Evolutionary conservation across 2,329 filamentous ascomycete genomes (phyloP).

Genomic region (Fonsecaea pedrosoi): DNA sequence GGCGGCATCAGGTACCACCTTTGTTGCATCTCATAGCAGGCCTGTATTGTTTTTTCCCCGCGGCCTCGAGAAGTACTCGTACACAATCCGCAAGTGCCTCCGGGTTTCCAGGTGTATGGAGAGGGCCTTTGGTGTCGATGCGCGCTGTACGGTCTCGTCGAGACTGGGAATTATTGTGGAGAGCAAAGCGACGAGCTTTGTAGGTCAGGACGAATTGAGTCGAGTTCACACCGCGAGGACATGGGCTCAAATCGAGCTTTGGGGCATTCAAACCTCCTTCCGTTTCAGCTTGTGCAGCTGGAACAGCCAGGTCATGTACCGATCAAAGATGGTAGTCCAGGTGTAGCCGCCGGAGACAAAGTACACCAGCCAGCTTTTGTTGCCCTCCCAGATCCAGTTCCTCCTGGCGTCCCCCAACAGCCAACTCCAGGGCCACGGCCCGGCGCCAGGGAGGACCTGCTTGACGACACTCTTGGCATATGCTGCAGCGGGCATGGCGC

Average conservation of each 20-base stretch:
- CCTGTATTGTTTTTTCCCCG: background rate
- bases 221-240: background rate
- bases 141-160: too few relatives aligned
- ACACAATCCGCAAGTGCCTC: too few relatives aligned
- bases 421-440: conserved; percentile 38
- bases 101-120: too few relatives aligned
- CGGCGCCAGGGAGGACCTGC: conserved; percentile 36
- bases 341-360: conserved; percentile 32
- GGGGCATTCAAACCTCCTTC: conserved; percentile 5
- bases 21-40: too few relatives aligned
- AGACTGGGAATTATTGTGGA: background rate
- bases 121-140: too few relatives aligned
- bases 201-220: background rate
- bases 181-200: background rate
- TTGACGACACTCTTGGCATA: conserved; percentile 37
- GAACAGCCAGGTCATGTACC: conserved; percentile 32
- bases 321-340: conserved; percentile 34
- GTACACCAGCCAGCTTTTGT: conserved; percentile 34
- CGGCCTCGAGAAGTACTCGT: background rate
- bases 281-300: conserved; percentile 29
- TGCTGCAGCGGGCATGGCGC: conserved; percentile 33
- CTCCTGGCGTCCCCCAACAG: conserved; percentile 34
- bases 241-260: background rate
- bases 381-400: conserved; percentile 38
- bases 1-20: too few relatives aligned